Conservation (phyloP, 331 rosid genomes). For the Phaseolus coccineus region DNA sequence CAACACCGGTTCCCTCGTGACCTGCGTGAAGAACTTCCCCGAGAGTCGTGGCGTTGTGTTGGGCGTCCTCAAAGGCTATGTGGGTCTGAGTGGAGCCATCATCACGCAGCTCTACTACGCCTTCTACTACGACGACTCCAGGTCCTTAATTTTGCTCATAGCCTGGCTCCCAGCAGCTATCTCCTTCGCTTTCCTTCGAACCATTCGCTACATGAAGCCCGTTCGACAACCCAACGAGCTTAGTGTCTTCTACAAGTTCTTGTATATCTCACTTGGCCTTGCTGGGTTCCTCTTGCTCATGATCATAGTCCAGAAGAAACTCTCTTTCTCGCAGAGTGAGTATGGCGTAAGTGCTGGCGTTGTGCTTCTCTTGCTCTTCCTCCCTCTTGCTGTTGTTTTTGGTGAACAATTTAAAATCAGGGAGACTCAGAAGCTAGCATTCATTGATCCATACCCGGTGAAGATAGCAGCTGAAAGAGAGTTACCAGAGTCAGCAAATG, state of each 20-base stretch:
- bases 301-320: slow-evolving; percentile 56
- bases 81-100: slow-evolving; percentile 78
- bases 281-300: slow-evolving; percentile 71
- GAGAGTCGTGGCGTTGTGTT: slow-evolving; percentile 69
- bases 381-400: slow-evolving; percentile 66
- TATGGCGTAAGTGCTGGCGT: slow-evolving; percentile 62
- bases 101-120: slow-evolving; percentile 72
- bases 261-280: slow-evolving; percentile 68
- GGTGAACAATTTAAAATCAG: slow-evolving; percentile 54
- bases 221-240: slow-evolving; percentile 56
- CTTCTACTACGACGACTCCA: slow-evolving; percentile 62
- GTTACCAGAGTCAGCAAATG: not conserved
- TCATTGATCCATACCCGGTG: slow-evolving; percentile 31
- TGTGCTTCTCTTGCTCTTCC: slow-evolving; percentile 64
- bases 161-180: slow-evolving; percentile 82
- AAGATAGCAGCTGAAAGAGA: slow-evolving; percentile 37
- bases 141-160: slow-evolving; percentile 68
- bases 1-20: slow-evolving; percentile 73
- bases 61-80: slow-evolving; percentile 79
- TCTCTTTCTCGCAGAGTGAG: slow-evolving; percentile 53
- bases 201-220: slow-evolving; percentile 63
- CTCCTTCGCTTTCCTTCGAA: slow-evolving; percentile 61
- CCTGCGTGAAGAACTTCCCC: slow-evolving; percentile 77
- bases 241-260: slow-evolving; percentile 63
- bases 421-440: slow-evolving; percentile 17